Evolutionary conservation across 1,139 yeast genomes (phyloP), one percentile per base, ranked within the genome.

Genomic region (Scheffersomyces titani): DNA sequence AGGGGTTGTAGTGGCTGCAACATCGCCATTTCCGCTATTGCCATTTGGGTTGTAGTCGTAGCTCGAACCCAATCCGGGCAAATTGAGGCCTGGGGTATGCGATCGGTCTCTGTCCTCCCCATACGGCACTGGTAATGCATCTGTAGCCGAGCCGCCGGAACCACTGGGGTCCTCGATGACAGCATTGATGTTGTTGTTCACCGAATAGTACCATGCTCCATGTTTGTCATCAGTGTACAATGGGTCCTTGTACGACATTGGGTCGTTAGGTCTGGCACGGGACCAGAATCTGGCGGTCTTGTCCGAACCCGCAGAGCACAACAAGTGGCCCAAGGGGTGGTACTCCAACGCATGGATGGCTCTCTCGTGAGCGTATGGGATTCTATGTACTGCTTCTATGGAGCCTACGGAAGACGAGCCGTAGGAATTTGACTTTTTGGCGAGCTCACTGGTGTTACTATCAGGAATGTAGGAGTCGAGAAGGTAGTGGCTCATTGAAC

Each of bases 211-310:
- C 91, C 92, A 87, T 2, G 90, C 89, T 49, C 89, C 90, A 54
- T 79, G 80, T 65, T 88, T 89, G 54, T 87, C 89, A 67, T 86
- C 86, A 16, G 90, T 86, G 71, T 89, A 88, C 59, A 91, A 87
- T 20, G 92, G 89, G 70, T 93, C 98, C 62, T 87, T 85, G 74
- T 87, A 92, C 2, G 93, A 90, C 69, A 83, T 84, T 0, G 92
- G 89, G 73, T 94, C 99, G 64, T 89, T 89, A 1, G 98, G 98
- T 68, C 97, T 81, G 1, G 96, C 90, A 54, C 99, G 81, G 45
- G 94, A 87, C 99, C 99, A 94, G 74, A 94, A 91, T 60, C 98
- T 77, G n/a, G 97, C 92, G 13, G 96, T 87, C 68, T 96, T 85
- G 72, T 94, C 99, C 58, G 96, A 92, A 30, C 98, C 94, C 0